These are phyloP conservation scores for Eudorina sp. DNA, from an alignment of 139 green algal species.

Conservation along the genomic window DNA sequence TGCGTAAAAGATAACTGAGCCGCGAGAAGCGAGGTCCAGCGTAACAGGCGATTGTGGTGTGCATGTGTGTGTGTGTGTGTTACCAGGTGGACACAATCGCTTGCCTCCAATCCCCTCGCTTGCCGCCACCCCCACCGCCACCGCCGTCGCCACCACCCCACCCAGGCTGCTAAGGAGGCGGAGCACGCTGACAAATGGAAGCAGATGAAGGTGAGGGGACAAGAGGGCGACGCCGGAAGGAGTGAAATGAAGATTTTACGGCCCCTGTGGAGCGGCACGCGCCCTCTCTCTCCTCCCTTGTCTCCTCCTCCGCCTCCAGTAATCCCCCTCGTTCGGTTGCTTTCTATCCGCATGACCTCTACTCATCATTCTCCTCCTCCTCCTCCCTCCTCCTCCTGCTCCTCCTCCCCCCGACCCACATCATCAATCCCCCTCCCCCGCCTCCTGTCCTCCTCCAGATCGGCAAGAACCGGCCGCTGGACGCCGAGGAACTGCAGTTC, in stretches of 20 bases:
- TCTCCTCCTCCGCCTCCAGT: neutral
- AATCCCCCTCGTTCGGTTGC: neutral
- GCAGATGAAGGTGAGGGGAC: constrained; percentile 82
- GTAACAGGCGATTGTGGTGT: too few species aligned
- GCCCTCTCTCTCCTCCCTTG: neutral
- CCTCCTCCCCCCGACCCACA: neutral
- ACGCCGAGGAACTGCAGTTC: constrained; percentile 89
- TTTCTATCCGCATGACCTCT: neutral
- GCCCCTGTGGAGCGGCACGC: neutral
- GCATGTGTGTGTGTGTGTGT: neutral
- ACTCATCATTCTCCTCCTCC: neutral
- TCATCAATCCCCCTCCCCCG: neutral
- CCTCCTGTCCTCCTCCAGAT: neutral
- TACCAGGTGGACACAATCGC: too few species aligned
- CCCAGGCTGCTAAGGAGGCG: constrained; percentile 78
- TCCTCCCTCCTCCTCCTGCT: neutral
- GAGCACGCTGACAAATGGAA: constrained; percentile 85
- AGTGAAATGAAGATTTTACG: neutral
- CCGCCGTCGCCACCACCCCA: neutral
- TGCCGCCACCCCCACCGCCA: too few species aligned
- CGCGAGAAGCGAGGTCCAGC: too few species aligned
- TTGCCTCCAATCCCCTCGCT: neutral
- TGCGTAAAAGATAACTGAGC: neutral
- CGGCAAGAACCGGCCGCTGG: constrained; percentile 87
- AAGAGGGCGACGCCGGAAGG: neutral